Conservation (phyloP, 2,329 filamentous ascomycete species). For the Sporothrix brunneoviolacea region DNA sequence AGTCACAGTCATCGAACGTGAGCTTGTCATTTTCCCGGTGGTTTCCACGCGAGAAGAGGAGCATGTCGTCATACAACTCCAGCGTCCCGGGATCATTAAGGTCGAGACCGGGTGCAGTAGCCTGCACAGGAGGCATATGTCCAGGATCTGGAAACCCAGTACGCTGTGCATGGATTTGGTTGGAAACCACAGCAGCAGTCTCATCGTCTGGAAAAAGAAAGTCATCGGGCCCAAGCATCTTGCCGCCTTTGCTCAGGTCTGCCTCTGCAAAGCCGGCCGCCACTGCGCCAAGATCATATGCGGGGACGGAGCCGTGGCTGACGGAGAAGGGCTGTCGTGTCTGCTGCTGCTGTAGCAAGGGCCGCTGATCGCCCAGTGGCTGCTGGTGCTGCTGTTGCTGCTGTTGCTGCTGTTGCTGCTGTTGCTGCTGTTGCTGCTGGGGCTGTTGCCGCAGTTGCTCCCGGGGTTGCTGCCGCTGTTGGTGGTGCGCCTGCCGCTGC, state of each 20-base stretch:
- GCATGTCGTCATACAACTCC: slow-evolving; percentile 22
- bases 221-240: slow-evolving; percentile 14
- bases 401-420: neutral
- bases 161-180: neutral
- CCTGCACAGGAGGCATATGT: neutral
- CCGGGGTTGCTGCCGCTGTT: too few relatives aligned
- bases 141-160: too few relatives aligned
- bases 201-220: slow-evolving; percentile 20
- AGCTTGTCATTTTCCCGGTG: slow-evolving; percentile 21
- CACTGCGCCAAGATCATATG: neutral
- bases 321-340: slow-evolving; percentile 8
- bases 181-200: slow-evolving; percentile 7
- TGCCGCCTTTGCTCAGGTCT: neutral
- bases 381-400: slow-evolving; percentile 5
- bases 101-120: slow-evolving; percentile 2
- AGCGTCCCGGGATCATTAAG: slow-evolving; percentile 19
- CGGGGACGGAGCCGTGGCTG: neutral
- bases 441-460: neutral
- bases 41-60: slow-evolving; percentile 21
- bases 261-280: neutral
- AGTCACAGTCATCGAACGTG: slow-evolving; percentile 23
- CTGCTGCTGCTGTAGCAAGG: neutral
- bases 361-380: neutral
- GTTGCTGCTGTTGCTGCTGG: slow-evolving; percentile 4
- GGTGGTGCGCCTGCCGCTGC: slow-evolving; percentile 6